A percentile compares a stretch with the other conserved stretches of the same genome.
phyloP scores from a whole-genome alignment of 73 alveolate genomes.

The Urostyla sp. region DNA sequence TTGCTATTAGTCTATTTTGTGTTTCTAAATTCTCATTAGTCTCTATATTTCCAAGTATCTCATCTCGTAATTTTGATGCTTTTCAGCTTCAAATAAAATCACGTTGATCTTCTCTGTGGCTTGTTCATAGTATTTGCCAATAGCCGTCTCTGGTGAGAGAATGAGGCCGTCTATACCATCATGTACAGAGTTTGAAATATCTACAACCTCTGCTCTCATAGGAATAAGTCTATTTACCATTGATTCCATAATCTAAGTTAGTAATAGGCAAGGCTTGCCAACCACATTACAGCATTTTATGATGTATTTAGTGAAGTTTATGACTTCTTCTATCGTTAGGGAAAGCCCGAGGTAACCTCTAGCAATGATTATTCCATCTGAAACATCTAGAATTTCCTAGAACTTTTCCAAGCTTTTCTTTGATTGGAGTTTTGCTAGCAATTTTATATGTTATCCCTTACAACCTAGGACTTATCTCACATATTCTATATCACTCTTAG shows the following conservation, averaged over 20 bases:
- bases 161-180: conserved; percentile 39
- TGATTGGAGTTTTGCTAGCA: conserved; percentile 2
- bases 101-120: conserved; percentile 3
- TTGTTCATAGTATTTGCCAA: neutral
- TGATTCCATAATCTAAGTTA: conserved; percentile 52
- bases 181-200: conserved; percentile 56
- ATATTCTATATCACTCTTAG: neutral
- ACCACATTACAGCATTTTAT: conserved; percentile 32
- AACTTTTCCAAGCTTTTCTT: conserved; percentile 4
- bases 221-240: conserved; percentile 54
- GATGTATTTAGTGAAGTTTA: conserved; percentile 15
- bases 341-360: conserved; percentile 15
- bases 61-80: conserved; percentile 1
- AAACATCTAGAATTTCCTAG: conserved; percentile 5
- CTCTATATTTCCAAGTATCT: conserved; percentile 2
- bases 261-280: conserved; percentile 57
- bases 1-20: neutral
- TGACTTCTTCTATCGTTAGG: conserved; percentile 1
- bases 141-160: conserved; percentile 50
- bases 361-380: conserved; percentile 12
- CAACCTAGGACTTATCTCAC: neutral
- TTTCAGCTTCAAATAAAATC: conserved; percentile 55
- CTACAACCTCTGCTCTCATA: conserved; percentile 58
- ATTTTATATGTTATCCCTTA: neutral
- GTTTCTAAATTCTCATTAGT: neutral